A percentile compares a stretch with the other conserved stretches of the same genome.
These are phyloP conservation scores for Luvunga scandens DNA, from an alignment of 345 rosid genomes.

Conservation along the genomic window DNA sequence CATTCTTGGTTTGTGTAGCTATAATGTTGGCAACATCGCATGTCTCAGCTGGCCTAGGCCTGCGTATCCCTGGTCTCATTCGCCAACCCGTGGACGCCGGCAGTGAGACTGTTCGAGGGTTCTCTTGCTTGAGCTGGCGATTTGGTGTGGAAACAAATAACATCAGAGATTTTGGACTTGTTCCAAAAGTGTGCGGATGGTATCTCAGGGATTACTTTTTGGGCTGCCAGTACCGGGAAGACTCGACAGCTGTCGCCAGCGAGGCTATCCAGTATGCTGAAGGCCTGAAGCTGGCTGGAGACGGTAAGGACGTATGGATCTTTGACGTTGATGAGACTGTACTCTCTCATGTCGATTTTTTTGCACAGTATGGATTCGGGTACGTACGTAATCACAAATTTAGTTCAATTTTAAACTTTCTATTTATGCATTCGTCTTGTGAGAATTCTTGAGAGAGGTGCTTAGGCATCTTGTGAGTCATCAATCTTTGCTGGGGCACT, in stretches of 20 bases:
- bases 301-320: constrained; percentile 39
- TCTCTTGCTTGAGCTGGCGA: constrained; percentile 57
- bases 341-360: constrained; percentile 34
- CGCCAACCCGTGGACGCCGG: background rate
- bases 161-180: constrained; percentile 35
- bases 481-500: too few relatives aligned
- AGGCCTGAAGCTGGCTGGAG: constrained; percentile 24
- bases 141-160: constrained; percentile 61
- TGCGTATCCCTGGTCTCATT: too few relatives aligned
- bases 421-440: too few relatives aligned
- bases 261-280: constrained; percentile 39
- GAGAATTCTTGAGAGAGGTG: too few relatives aligned
- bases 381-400: background rate
- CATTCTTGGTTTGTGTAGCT: too few relatives aligned
- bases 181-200: constrained; percentile 42
- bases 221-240: constrained; percentile 39
- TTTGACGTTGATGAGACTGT: constrained; percentile 44
- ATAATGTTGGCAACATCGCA: too few relatives aligned
- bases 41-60: background rate
- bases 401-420: background rate
- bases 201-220: constrained; percentile 48
- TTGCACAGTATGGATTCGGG: constrained; percentile 33
- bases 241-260: constrained; percentile 34
- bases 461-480: too few relatives aligned
- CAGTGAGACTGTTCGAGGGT: background rate